Conservation (phyloP, 257 asterid species). For the Schizonepeta tenuifolia region DNA sequence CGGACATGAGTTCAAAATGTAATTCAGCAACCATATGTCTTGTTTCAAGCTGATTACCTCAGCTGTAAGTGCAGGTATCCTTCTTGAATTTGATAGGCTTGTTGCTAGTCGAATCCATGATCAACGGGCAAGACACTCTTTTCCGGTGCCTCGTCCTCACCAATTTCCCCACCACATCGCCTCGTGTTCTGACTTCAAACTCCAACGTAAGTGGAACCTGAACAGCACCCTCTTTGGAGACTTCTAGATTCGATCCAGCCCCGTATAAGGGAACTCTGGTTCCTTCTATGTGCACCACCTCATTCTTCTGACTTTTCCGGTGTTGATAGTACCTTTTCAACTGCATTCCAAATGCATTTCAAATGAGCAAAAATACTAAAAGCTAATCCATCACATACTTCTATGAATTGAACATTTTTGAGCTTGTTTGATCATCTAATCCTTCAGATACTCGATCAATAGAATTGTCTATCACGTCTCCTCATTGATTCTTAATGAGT, state of each 20-base stretch:
- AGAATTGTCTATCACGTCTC: too few relatives aligned
- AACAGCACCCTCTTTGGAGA: constrained; percentile 40
- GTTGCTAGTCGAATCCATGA: constrained; percentile 63
- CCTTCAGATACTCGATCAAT: neutral
- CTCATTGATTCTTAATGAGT: neutral
- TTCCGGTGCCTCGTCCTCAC: constrained; percentile 67
- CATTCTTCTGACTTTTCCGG: constrained; percentile 66
- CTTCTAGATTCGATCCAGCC: constrained; percentile 68
- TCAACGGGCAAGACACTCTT: constrained; percentile 65
- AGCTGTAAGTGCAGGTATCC: constrained; percentile 67
- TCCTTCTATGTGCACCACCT: constrained; percentile 70
- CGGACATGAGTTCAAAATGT: constrained; percentile 17
- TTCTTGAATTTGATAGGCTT: constrained; percentile 71
- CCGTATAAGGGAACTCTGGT: constrained; percentile 84
- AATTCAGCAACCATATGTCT: neutral
- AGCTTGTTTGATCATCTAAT: neutral
- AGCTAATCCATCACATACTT: too few relatives aligned
- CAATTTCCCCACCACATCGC: constrained; percentile 87
- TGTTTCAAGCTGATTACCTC: constrained; percentile 28
- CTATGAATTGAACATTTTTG: too few relatives aligned
- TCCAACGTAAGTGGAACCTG: constrained; percentile 66
- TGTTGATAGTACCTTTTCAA: constrained; percentile 75
- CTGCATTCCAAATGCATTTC: constrained; percentile 55
- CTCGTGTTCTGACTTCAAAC: constrained; percentile 62
- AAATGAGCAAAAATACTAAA: constrained; percentile 26